A percentile compares a stretch with the other conserved stretches of the same genome.
phyloP scores from a whole-genome alignment of 805 yeast species.

The Wickerhamiella azymoides region DNA sequence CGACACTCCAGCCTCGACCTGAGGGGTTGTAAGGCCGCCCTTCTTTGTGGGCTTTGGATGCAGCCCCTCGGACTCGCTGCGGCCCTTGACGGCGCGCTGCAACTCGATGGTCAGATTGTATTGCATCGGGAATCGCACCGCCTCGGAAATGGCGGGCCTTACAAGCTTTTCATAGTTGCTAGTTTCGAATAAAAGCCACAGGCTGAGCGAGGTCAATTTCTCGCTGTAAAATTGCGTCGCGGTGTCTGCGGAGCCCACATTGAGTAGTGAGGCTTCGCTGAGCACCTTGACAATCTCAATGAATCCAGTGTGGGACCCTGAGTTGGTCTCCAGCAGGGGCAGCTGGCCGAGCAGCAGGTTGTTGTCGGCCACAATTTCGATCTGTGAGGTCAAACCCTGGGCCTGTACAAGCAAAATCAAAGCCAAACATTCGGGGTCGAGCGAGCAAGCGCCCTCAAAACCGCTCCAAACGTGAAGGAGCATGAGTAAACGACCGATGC shows the following conservation, averaged over 20 bases:
- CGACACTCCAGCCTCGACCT: constrained; percentile 11
- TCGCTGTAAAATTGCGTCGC: constrained; percentile 15
- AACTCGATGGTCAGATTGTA: constrained; percentile 22
- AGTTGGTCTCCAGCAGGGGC: constrained; percentile 17
- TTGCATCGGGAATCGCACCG: constrained; percentile 27
- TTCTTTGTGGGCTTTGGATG: not conserved
- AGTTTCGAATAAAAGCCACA: constrained; percentile 18
- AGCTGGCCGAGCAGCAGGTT: constrained; percentile 17
- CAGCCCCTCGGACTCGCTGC: constrained; percentile 9
- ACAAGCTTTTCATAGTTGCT: constrained; percentile 23
- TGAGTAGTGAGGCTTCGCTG: constrained; percentile 6
- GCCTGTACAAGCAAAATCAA: constrained; percentile 18
- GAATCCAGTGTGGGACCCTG: constrained; percentile 13
- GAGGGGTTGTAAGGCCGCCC: constrained; percentile 1
- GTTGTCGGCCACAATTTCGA: constrained; percentile 17
- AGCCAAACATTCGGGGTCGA: constrained; percentile 25
- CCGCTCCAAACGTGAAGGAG: constrained; percentile 24
- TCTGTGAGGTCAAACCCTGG: constrained; percentile 9
- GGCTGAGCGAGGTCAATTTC: constrained; percentile 13
- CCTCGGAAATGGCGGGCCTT: constrained; percentile 21
- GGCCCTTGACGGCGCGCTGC: constrained; percentile 16
- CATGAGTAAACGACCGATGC: constrained; percentile 23
- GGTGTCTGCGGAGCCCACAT: constrained; percentile 5
- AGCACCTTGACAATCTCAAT: constrained; percentile 19
- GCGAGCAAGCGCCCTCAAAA: constrained; percentile 16